These are phyloP conservation scores for Aureobasidium sp. DNA, from an alignment of 2,329 filamentous ascomycete species.

Conservation along the genomic window DNA sequence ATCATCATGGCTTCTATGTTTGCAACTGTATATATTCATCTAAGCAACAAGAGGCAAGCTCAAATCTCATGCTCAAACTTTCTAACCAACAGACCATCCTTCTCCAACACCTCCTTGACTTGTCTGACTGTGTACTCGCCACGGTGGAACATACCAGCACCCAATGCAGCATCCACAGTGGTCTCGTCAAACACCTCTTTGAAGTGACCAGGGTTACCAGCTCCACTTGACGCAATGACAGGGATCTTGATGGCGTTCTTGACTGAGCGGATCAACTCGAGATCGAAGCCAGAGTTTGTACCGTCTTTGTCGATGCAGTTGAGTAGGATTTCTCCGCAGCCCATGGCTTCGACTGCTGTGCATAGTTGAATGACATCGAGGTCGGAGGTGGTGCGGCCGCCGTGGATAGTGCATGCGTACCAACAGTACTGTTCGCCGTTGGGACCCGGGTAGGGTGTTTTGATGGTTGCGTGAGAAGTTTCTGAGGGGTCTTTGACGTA, in stretches of 20 bases:
- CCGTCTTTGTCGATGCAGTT: slow-evolving; percentile 98
- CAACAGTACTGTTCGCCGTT: slow-evolving; percentile 77
- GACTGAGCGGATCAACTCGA: slow-evolving; percentile 83
- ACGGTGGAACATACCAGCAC: slow-evolving; percentile 95
- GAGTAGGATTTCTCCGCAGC: slow-evolving; percentile 83
- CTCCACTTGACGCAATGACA: slow-evolving; percentile 90
- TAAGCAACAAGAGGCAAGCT: not conserved
- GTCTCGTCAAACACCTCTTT: slow-evolving; percentile 83
- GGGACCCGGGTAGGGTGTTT: slow-evolving; percentile 62
- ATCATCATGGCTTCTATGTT: not conserved
- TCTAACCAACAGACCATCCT: slow-evolving; percentile 69
- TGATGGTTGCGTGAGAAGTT: slow-evolving; percentile 68
- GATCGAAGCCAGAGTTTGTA: slow-evolving; percentile 87
- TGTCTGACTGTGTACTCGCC: slow-evolving; percentile 91
- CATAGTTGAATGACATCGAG: slow-evolving; percentile 85
- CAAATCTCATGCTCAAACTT: slow-evolving; percentile 57
- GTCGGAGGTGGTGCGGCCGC: slow-evolving; percentile 87
- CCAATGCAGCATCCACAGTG: slow-evolving; percentile 81
- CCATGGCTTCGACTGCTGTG: slow-evolving; percentile 90
- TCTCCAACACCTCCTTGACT: slow-evolving; percentile 75
- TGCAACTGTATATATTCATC: not conserved
- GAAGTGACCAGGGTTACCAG: slow-evolving; percentile 82
- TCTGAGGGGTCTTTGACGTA: slow-evolving; percentile 65
- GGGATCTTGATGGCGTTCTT: slow-evolving; percentile 84
- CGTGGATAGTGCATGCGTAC: slow-evolving; percentile 97